A percentile compares a stretch with the other conserved stretches of the same genome.
Evolutionary conservation across 768 basidiomycete genomes (phyloP).

Genomic region (Suillus discolor): DNA sequence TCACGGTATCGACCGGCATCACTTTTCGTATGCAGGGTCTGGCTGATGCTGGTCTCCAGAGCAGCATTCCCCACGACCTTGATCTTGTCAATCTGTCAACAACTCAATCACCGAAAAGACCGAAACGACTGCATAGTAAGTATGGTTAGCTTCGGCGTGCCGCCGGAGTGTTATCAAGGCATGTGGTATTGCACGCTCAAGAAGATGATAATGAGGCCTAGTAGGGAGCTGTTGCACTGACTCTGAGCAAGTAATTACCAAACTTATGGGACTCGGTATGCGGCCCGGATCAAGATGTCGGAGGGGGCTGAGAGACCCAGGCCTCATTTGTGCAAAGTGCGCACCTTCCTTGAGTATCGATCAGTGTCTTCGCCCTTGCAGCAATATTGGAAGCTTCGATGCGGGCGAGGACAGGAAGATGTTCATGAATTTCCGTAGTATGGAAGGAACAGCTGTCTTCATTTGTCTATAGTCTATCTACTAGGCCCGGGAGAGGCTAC

Average conservation of each 20-base stretch:
- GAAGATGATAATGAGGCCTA: slow-evolving; percentile 27
- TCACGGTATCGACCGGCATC: too few relatives aligned
- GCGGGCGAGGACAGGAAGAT: neutral
- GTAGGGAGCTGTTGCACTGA: slow-evolving; percentile 18
- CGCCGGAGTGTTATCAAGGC: slow-evolving; percentile 47
- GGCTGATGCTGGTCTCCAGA: slow-evolving; percentile 28
- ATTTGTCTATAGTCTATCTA: neutral
- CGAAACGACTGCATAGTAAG: slow-evolving; percentile 22
- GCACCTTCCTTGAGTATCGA: neutral
- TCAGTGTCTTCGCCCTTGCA: neutral
- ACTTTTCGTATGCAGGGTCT: neutral
- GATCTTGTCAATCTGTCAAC: slow-evolving; percentile 42
- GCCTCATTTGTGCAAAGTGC: neutral
- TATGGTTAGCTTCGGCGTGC: slow-evolving; percentile 8
- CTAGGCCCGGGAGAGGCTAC: neutral
- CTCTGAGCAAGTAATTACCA: slow-evolving; percentile 36
- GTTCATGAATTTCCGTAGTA: neutral
- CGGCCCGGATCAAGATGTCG: slow-evolving; percentile 45
- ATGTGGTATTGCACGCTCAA: slow-evolving; percentile 47
- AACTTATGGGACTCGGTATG: slow-evolving; percentile 52
- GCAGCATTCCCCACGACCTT: slow-evolving; percentile 51
- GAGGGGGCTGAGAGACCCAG: slow-evolving; percentile 19
- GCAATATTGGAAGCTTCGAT: neutral
- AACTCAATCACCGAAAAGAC: slow-evolving; percentile 41
- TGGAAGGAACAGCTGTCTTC: neutral